Evolutionary conservation across 2,329 filamentous ascomycete species (phyloP).

Genomic region (Aureobasidium sp.): DNA sequence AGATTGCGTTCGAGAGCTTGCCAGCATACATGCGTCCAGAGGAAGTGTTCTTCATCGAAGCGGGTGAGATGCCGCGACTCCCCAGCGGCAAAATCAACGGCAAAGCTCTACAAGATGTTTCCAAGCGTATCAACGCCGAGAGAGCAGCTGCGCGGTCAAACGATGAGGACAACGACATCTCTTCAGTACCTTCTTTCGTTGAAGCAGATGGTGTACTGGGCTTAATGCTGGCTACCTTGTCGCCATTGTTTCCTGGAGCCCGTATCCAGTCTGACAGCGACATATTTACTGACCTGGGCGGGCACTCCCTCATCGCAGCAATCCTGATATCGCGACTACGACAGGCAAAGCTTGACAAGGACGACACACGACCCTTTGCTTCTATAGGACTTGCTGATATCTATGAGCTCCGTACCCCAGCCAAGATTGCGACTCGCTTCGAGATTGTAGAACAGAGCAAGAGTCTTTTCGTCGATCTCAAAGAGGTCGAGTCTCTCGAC

Average conservation of each 20-base stretch:
- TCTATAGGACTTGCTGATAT: not conserved
- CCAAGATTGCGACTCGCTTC: not conserved
- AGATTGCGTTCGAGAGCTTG: not conserved
- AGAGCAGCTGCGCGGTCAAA: not conserved
- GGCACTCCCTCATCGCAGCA: not conserved
- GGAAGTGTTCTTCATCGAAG: not conserved
- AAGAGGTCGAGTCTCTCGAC: not conserved
- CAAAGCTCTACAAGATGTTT: not conserved
- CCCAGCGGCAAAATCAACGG: not conserved
- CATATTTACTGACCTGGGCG: not conserved
- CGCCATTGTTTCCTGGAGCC: not conserved
- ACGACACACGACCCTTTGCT: not conserved
- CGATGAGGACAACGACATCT: not conserved
- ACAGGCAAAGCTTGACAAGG: not conserved
- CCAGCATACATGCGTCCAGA: slow-evolving; percentile 1
- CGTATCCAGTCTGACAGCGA: not conserved
- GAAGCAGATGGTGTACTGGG: not conserved
- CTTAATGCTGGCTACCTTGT: not conserved
- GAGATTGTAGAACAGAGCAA: not conserved
- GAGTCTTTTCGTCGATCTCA: not conserved
- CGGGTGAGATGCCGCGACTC: not conserved
- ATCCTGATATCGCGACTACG: not conserved
- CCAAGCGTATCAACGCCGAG: not conserved
- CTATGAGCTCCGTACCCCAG: not conserved
- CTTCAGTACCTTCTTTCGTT: not conserved